These are phyloP conservation scores for Haplosporangium sp. DNA, from an alignment of 371 early-diverging fungal species.

Conservation along the genomic window DNA sequence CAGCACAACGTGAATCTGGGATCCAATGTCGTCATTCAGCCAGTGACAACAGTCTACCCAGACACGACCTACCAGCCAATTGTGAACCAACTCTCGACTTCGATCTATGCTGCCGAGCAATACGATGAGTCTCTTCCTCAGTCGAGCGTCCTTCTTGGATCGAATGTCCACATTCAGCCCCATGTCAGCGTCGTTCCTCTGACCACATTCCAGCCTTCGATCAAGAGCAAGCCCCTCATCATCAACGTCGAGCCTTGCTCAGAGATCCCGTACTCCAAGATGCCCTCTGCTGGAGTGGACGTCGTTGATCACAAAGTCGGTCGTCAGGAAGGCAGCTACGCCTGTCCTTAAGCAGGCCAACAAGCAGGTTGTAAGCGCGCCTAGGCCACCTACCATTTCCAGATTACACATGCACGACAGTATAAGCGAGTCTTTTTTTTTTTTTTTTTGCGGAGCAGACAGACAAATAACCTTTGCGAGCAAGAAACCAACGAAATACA, in stretches of 20 bases:
- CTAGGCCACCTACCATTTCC: too few species aligned
- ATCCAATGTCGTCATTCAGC: conserved; percentile 43
- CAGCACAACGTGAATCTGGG: conserved; percentile 43
- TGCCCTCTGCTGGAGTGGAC: neutral
- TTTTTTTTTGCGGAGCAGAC: too few species aligned
- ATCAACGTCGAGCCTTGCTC: conserved; percentile 29
- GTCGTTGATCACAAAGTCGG: too few species aligned
- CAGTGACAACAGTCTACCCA: conserved; percentile 35
- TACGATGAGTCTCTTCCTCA: conserved; percentile 49
- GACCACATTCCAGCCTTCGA: conserved; percentile 45
- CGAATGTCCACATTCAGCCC: conserved; percentile 29
- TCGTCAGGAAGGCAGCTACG: neutral
- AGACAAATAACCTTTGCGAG: too few species aligned
- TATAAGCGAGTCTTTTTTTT: too few species aligned
- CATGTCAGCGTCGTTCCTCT: conserved; percentile 26
- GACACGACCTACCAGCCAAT: conserved; percentile 46
- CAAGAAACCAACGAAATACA: too few species aligned
- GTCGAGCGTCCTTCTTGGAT: conserved; percentile 37
- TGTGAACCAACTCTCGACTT: conserved; percentile 35
- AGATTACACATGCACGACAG: too few species aligned
- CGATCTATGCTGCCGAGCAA: conserved; percentile 30
- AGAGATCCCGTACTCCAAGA: too few species aligned
- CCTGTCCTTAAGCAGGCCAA: too few species aligned
- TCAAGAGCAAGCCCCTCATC: conserved; percentile 38
- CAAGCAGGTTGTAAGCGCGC: too few species aligned